Evolutionary conservation across 345 rosid genomes (phyloP), one percentile per base, ranked within the genome.

Genomic region (Carallia pectinifolia): DNA sequence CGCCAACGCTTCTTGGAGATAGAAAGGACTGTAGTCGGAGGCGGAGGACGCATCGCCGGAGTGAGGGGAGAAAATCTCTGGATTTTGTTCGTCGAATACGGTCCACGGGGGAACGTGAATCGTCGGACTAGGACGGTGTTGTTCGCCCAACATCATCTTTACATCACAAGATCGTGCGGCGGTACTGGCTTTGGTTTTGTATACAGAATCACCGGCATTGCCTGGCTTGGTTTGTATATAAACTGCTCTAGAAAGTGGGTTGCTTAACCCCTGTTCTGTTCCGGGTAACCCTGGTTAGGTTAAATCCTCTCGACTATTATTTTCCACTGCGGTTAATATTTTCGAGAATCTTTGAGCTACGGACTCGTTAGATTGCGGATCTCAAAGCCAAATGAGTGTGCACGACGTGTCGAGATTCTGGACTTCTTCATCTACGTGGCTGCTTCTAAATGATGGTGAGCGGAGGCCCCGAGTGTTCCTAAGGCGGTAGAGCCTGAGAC

Each of bases 131-230:
- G 74, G 74, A 23, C 83, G 85, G 53, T 81, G 88, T 19, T 63
- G 80, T 65, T 90, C 98, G 3, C 93, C 92, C 66, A 93, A 77
- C 93, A 93, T 90, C 97, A 89, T 92, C 67, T 52, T 63, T 7
- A 1, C 18, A 5, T 3, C 27, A 17, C 13, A 10, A 15, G 40
- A 47, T 56, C 15, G 2, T 19, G 1, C 8, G 12, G 61, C 36
- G 23, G 48, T 66, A 61, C 4, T 76, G 77, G 65, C 66, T 7
- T 12, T 27, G 56, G 60, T 10, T 65, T 47, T 65, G 70, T 72
- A 33, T 79, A 60, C 65, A 65, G 62, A 74, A 71, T 62, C 79
- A 74, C 80, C 58, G 73, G 71, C 76, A 74, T 15, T 38, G 61
- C 61, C 53, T 80, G 80, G 82, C 60, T 62, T 81, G 80, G 84